phyloP scores from a whole-genome alignment of 164 flowering plant species.

The Chimonanthus salicifolius region DNA sequence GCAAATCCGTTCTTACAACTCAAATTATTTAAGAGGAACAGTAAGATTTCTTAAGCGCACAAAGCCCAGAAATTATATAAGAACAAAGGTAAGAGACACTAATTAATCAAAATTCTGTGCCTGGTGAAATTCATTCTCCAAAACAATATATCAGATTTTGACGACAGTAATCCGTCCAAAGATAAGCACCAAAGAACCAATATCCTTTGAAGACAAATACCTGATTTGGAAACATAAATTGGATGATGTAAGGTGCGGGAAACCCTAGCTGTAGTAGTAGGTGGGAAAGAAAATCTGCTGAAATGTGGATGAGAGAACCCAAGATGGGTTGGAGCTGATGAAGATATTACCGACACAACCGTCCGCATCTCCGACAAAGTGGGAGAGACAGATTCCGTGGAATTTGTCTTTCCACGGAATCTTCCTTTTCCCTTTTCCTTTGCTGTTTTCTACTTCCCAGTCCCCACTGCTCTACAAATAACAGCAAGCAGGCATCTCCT shows the following conservation, averaged over 20 bases:
- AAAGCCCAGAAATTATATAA: too few species aligned
- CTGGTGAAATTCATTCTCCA: too few species aligned
- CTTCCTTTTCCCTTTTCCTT: background rate
- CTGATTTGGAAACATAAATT: slow-evolving; percentile 1
- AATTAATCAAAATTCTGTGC: too few species aligned
- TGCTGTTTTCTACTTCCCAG: background rate
- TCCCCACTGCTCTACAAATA: background rate
- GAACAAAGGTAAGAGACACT: too few species aligned
- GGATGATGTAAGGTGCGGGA: background rate
- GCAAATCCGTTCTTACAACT: too few species aligned
- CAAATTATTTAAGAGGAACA: too few species aligned
- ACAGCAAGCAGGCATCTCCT: too few species aligned
- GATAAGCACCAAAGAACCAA: background rate
- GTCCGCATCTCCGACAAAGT: slow-evolving; percentile 2
- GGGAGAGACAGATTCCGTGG: background rate
- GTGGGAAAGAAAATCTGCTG: background rate
- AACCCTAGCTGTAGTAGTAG: background rate
- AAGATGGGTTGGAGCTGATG: background rate
- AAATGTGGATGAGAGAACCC: background rate
- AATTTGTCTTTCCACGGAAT: background rate
- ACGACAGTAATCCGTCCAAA: too few species aligned
- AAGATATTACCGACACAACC: background rate
- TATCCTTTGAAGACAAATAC: background rate
- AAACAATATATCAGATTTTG: too few species aligned
- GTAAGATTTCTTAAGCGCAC: too few species aligned